phyloP scores from a whole-genome alignment of 495 filamentous ascomycete species.

The Hypomontagnella monticulosa region DNA sequence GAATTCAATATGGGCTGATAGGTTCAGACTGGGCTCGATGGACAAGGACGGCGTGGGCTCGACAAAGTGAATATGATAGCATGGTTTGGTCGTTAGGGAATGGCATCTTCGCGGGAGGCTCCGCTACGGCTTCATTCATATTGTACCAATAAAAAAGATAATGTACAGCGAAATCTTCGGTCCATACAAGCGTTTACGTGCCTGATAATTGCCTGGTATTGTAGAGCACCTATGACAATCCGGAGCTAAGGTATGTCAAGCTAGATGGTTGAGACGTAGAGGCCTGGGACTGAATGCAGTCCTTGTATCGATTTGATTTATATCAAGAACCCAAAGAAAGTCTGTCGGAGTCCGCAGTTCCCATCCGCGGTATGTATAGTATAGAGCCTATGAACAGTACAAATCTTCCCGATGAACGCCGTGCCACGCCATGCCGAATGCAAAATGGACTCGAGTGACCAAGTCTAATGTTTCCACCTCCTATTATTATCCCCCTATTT shows the following conservation, averaged over 20 bases:
- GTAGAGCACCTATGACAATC: no score
- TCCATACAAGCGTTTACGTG: not conserved
- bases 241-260: no score
- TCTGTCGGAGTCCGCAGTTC: constrained; percentile 12
- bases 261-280: no score
- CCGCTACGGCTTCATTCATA: constrained; percentile 18
- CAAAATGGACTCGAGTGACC: constrained; percentile 29
- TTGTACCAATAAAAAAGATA: constrained; percentile 29
- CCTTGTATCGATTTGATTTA: constrained; percentile 6
- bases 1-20: constrained; percentile 19
- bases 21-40: constrained; percentile 25
- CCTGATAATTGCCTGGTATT: not conserved
- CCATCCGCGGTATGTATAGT: constrained; percentile 25
- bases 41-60: constrained; percentile 14
- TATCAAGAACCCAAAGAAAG: constrained; percentile 34
- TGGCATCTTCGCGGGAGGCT: constrained; percentile 5
- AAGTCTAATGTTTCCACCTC: not conserved
- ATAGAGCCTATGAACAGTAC: constrained; percentile 23
- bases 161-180: constrained; percentile 11
- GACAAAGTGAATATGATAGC: constrained; percentile 10
- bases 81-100: constrained; percentile 22
- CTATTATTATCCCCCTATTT: constrained; percentile 61
- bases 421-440: constrained; percentile 43
- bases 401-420: constrained; percentile 38
- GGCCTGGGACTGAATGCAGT: constrained; percentile 11